Percentiles rank a stretch among this genome's conserved stretches.
These are phyloP conservation scores for Leccinum imitatum DNA, from an alignment of 768 basidiomycete genomes.

Conservation along the genomic window DNA sequence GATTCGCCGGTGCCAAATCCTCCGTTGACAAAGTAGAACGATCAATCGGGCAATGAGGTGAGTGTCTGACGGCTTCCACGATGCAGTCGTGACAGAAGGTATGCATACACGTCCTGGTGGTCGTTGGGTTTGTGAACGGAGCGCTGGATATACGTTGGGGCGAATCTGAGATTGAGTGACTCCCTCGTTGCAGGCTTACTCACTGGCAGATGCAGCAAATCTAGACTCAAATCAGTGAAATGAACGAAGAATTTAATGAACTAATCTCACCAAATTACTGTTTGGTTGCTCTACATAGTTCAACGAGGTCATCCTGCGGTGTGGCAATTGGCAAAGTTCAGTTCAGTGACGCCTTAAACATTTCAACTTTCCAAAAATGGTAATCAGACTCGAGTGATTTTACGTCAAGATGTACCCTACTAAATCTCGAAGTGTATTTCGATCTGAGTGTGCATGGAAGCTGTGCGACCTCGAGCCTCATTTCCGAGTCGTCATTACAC, in stretches of 20 bases:
- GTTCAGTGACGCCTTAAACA: neutral
- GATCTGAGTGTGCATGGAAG: neutral
- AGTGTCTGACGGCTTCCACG: constrained; percentile 60
- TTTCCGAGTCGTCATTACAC: neutral
- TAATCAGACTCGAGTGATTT: constrained; percentile 17
- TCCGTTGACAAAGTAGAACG: constrained; percentile 58
- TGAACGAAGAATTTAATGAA: neutral
- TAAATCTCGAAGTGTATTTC: neutral
- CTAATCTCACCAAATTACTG: constrained; percentile 57
- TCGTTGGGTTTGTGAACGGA: constrained; percentile 76
- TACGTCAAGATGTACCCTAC: constrained; percentile 15
- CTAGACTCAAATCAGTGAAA: constrained; percentile 35
- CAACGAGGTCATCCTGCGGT: constrained; percentile 26
- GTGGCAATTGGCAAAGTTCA: constrained; percentile 15
- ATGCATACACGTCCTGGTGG: constrained; percentile 73
- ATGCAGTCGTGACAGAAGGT: constrained; percentile 90
- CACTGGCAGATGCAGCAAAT: constrained; percentile 79
- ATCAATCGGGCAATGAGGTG: constrained; percentile 81
- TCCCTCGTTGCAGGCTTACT: constrained; percentile 7
- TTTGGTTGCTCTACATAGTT: constrained; percentile 65
- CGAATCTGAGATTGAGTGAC: constrained; percentile 10
- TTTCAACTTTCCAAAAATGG: constrained; percentile 10
- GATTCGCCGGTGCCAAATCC: constrained; percentile 67
- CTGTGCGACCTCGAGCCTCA: neutral
- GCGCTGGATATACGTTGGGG: constrained; percentile 37